Evolutionary conservation across 305 asterid species (phyloP), one percentile per base, ranked within the genome.

Genomic region (Fraxinus nigra): DNA sequence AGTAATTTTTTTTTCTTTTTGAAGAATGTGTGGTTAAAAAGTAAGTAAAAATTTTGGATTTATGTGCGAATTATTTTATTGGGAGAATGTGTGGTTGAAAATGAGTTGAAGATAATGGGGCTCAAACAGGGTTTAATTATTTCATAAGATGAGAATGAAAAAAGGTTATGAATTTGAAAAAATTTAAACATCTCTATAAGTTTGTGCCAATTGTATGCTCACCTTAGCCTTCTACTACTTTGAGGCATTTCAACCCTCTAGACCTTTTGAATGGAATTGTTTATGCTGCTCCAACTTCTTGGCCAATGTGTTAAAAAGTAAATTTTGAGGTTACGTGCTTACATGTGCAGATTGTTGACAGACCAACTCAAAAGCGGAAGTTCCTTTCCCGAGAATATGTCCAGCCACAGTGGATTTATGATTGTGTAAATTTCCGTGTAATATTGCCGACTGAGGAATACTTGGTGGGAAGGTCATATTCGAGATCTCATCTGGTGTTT

Each of bases 361-460:
- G 99, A 83, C 96, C 98, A 80, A 81, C 92, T 33, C 98, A 92
- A 86, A 94, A 90, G 16, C 96, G 82, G 79, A 94, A 84, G 82
- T 90, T 91, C 87, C 97, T 91, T 78, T 92, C 98, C 80, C 87
- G 99, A 85, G 98, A 90, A 67, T 94, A 96, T 87, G 85, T 96
- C 75, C 99, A 96, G 85, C 99, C 99, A 16, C 99, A 96, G 89
- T 96, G 98, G 98, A 87, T 96, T 80, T 96, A 61, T 87, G 99
- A 96, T 87, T 94, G 94, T 79, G 90, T 96, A 72, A 96, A 96
- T 89, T 93, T 97, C 51, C 97, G 91, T 75, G 88, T 96, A 76
- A 65, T 92, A 78, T 88, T 96, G 88, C 98, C 99, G 1, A 90
- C 95, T 77, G 98, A 93, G 73, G 87, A 87, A 43, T 94, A 96